Percentiles rank a stretch among this genome's conserved stretches.
Conservation (phyloP, 106 monocot species). For the Dactylorhiza incarnata region DNA sequence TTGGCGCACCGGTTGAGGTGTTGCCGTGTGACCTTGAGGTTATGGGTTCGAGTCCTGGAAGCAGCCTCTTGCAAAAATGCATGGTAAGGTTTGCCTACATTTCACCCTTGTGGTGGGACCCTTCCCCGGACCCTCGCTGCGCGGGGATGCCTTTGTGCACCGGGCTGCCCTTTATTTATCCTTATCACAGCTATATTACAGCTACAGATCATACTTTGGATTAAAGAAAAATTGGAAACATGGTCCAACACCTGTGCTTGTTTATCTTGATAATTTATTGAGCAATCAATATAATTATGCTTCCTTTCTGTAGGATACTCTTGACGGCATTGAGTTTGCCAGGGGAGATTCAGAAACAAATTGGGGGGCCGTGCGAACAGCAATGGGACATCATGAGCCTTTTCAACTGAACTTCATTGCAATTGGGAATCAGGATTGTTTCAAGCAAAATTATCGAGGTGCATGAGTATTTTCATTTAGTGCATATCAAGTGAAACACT, state of each 20-base stretch:
- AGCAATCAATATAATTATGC: background rate
- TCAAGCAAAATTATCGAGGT: constrained; percentile 74
- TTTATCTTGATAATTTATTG: background rate
- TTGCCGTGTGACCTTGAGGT: no score
- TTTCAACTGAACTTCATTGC: constrained; percentile 78
- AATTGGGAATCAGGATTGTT: constrained; percentile 87
- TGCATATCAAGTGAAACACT: background rate
- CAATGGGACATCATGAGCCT: constrained; percentile 80
- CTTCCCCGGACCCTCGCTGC: no score
- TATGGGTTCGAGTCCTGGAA: no score
- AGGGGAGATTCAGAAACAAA: constrained; percentile 56
- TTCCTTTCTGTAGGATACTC: constrained; percentile 38
- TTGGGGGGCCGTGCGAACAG: constrained; percentile 80
- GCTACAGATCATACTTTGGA: background rate
- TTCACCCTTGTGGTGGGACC: no score
- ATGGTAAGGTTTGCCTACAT: no score
- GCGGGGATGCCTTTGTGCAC: no score
- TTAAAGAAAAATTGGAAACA: background rate
- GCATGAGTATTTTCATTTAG: background rate
- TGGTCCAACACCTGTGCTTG: background rate
- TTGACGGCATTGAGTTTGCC: constrained; percentile 88
- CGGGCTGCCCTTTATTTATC: background rate
- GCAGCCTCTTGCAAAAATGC: no score
- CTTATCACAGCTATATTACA: background rate
- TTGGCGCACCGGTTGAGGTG: no score